Conservation (phyloP, 192 early-diverging fungal species). For the Backusella luteola region DNA sequence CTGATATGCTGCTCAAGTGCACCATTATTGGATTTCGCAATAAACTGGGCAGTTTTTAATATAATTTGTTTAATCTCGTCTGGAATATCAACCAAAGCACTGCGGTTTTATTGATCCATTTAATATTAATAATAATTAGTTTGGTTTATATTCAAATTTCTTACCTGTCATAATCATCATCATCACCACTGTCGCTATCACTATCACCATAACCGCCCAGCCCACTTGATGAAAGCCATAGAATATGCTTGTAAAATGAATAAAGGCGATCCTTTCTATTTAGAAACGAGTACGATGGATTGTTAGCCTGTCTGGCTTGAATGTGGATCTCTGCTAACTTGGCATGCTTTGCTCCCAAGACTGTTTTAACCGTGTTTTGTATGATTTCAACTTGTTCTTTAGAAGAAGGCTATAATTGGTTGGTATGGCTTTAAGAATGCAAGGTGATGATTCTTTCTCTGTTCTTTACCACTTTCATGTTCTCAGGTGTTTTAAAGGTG, state of each 20-base stretch:
- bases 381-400: slow-evolving; percentile 64
- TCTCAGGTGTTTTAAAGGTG: slow-evolving; percentile 51
- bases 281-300: slow-evolving; percentile 72
- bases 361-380: slow-evolving; percentile 59
- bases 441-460: not conserved
- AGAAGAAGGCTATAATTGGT: slow-evolving; percentile 44
- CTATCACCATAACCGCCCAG: slow-evolving; percentile 52
- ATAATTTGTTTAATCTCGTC: slow-evolving; percentile 27
- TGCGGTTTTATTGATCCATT: not conserved
- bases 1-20: slow-evolving; percentile 44
- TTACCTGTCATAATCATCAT: slow-evolving; percentile 17
- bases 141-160: not conserved
- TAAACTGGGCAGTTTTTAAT: slow-evolving; percentile 41
- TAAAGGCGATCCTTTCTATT: slow-evolving; percentile 53
- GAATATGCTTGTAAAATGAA: slow-evolving; percentile 70
- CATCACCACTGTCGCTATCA: slow-evolving; percentile 7
- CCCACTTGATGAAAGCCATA: slow-evolving; percentile 58
- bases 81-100: not conserved
- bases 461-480: slow-evolving; percentile 42
- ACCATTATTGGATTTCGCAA: slow-evolving; percentile 37
- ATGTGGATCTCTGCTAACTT: slow-evolving; percentile 57
- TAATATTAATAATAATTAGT: not conserved
- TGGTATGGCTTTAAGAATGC: not conserved
- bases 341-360: slow-evolving; percentile 52
- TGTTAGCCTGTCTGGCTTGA: slow-evolving; percentile 72